These are phyloP conservation scores for Xylaria sp. DNA, from an alignment of 2,329 filamentous ascomycete species.

Conservation along the genomic window DNA sequence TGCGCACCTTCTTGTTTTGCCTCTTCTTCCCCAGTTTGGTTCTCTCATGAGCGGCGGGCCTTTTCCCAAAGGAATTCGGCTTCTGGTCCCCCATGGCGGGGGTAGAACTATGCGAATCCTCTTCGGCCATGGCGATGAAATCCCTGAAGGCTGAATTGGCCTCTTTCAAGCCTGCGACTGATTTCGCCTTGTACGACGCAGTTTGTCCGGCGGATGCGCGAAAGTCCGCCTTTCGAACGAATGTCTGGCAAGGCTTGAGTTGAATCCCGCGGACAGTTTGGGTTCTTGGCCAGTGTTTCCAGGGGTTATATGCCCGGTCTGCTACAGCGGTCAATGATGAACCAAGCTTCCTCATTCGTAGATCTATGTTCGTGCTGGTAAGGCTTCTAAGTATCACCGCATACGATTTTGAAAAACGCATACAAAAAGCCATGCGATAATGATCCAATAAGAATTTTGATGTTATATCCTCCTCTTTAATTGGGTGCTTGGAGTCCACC, in stretches of 20 bases:
- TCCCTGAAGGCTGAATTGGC: background rate
- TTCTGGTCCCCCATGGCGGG: background rate
- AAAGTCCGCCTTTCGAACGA: background rate
- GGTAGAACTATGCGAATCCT: background rate
- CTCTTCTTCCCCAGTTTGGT: slow-evolving; percentile 36
- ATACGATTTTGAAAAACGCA: too few relatives aligned
- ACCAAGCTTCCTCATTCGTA: slow-evolving; percentile 24
- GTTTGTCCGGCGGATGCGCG: background rate
- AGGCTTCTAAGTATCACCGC: too few relatives aligned
- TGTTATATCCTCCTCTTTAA: too few relatives aligned
- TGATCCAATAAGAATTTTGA: too few relatives aligned
- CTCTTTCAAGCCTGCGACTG: background rate
- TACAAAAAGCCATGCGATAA: too few relatives aligned
- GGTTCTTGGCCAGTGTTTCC: background rate
- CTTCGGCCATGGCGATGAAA: slow-evolving; percentile 11
- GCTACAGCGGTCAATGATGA: slow-evolving; percentile 2
- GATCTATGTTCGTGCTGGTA: background rate
- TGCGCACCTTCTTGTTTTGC: slow-evolving; percentile 46
- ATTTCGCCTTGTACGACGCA: background rate
- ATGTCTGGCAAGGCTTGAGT: background rate
- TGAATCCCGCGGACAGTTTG: background rate
- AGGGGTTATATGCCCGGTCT: slow-evolving; percentile 19
- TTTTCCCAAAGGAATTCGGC: slow-evolving; percentile 35
- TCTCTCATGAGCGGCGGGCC: slow-evolving; percentile 36
- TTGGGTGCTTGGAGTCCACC: too few relatives aligned